Evolutionary conservation across 78 protist species (phyloP), one percentile per base, ranked within the genome.

Genomic region (Diacronema lutheri): DNA sequence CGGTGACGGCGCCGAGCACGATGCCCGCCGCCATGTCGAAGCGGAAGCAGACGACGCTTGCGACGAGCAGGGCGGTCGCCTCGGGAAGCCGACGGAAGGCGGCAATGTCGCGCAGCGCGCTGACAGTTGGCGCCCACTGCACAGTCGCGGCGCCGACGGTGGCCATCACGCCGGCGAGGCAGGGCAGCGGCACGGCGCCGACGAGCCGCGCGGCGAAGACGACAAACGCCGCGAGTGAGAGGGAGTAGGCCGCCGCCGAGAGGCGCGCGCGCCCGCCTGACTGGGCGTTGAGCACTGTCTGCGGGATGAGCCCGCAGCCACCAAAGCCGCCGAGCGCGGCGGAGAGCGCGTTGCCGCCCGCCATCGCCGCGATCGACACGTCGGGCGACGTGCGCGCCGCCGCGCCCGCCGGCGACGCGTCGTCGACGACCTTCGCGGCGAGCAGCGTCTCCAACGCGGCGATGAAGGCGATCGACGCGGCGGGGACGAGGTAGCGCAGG

Each of bases 281-380:
- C 68, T 61, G 68, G 33, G n/a, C n/a, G 68, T 61, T 61, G 33
- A 61, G 68, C 68, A 61, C 37, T 33, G 68, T 61, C 68, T 61
- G 68, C 4, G 68, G 68, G 31, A 61, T 61, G 19, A 61, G 31
- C 4, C 68, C 68, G 31, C 68, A 61, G 23, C 68, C 68, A 14
- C 68, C 68, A 33, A 61, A 61, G 9, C 68, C 68, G 33, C 68
- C 68, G 68, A 61, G n/a, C 37, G 26, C 33, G 4, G 37, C 68
- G 0, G 68, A 25, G 9, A 33, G 33, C 0, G 26, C 12, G 0
- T 25, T 61, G 33, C 68, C 68, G 19, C 68, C 68, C 5, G 68
- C 68, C 33, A 61, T 25, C 33, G n/a, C n/a, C n/a, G 68, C 68
- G 33, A 0, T 33, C 68, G 16, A 5, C 68, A 13, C 26, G 23